A percentile compares a stretch with the other conserved stretches of the same genome.
phyloP scores from a whole-genome alignment of 257 asterid genomes.

The Solanum peruvianum region DNA sequence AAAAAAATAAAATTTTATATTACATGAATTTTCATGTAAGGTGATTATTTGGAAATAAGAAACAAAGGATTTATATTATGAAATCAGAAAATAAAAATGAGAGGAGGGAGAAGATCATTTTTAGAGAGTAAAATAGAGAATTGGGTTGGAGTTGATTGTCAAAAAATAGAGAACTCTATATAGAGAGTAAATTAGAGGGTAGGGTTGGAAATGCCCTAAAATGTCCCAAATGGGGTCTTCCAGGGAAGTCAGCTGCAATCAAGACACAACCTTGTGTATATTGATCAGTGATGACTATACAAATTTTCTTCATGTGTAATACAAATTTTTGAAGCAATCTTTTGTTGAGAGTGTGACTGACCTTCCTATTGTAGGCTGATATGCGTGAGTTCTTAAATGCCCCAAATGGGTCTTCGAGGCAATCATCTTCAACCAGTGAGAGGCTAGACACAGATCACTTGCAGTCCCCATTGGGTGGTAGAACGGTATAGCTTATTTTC shows the following conservation, averaged over 20 bases:
- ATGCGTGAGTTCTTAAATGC: slow-evolving; percentile 94
- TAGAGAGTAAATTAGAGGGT: background rate
- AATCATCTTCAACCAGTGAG: slow-evolving; percentile 42
- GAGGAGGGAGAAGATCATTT: no score
- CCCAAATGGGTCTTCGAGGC: slow-evolving; percentile 63
- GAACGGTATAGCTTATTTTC: slow-evolving; percentile 50
- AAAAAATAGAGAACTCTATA: no score
- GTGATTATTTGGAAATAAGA: no score
- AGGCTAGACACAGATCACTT: slow-evolving; percentile 59
- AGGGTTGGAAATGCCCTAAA: slow-evolving; percentile 7
- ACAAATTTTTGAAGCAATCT: background rate
- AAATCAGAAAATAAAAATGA: no score
- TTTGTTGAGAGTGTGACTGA: background rate
- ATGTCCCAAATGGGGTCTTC: slow-evolving; percentile 65
- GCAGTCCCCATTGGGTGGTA: slow-evolving; percentile 88
- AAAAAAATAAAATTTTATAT: no score
- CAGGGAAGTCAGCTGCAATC: slow-evolving; percentile 45
- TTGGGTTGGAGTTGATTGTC: no score
- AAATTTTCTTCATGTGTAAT: background rate
- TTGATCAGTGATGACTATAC: background rate
- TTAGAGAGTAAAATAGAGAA: no score
- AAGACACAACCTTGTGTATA: slow-evolving; percentile 1
- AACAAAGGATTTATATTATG: no score
- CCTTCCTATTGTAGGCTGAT: slow-evolving; percentile 41
- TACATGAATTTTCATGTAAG: no score